These are phyloP conservation scores for Ceratocystis variospora DNA, from an alignment of 2,329 filamentous ascomycete genomes.

Conservation along the genomic window DNA sequence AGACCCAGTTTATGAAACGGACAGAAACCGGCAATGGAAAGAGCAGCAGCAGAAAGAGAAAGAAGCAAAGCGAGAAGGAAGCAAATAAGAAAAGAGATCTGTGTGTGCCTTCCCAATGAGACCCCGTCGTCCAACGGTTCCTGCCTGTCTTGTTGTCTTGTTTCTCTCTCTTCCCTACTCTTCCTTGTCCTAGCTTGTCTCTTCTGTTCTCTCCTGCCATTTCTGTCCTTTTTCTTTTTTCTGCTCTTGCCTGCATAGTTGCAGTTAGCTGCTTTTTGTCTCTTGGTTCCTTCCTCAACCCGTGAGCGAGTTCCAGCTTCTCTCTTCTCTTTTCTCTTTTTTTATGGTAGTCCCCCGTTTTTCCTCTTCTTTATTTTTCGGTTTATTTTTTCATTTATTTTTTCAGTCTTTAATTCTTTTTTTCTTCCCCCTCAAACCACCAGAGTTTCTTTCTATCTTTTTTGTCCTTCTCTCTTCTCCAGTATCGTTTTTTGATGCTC, in stretches of 20 bases:
- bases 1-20: too few relatives aligned
- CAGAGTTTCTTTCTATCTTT: background rate
- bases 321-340: constrained; percentile 3
- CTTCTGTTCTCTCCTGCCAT: background rate
- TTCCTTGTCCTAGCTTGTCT: background rate
- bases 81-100: background rate
- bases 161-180: background rate
- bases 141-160: constrained; percentile 8
- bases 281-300: background rate
- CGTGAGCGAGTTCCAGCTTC: background rate
- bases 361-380: background rate
- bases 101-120: background rate
- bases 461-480: background rate
- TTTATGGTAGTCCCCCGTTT: background rate
- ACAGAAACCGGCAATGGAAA: background rate
- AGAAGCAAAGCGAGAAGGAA: background rate
- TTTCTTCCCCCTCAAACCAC: constrained; percentile 6
- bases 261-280: background rate
- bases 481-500: background rate
- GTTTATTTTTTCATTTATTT: constrained; percentile 5
- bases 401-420: background rate
- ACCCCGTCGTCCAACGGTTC: background rate
- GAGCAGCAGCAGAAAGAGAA: background rate
- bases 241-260: background rate
- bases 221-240: background rate